Evolutionary conservation across 2,329 filamentous ascomycete species (phyloP).

Genomic region (Herpotrichia juniperi): DNA sequence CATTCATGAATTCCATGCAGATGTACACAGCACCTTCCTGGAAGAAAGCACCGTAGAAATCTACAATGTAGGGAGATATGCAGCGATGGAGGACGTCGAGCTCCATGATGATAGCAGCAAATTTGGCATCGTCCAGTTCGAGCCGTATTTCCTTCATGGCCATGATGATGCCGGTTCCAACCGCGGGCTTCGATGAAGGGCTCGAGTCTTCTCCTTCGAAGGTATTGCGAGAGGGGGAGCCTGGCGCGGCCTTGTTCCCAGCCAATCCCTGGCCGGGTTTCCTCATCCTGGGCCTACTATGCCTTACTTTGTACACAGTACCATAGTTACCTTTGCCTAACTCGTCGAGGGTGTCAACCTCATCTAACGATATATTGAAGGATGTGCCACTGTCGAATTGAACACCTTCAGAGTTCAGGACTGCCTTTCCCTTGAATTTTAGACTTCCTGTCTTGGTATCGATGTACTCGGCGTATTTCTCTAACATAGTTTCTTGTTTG

Average conservation of each 20-base stretch:
- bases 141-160: slow-evolving; percentile 99
- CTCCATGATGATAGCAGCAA: slow-evolving; percentile 96
- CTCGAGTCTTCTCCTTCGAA: slow-evolving; percentile 41
- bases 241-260: slow-evolving; percentile 58
- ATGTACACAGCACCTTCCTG: slow-evolving; percentile 99
- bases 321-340: slow-evolving; percentile 98
- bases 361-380: slow-evolving; percentile 93
- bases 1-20: slow-evolving; percentile 99
- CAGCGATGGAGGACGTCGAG: slow-evolving; percentile 95
- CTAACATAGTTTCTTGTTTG: slow-evolving; percentile 57
- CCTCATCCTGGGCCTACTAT: slow-evolving; percentile 72
- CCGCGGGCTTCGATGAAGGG: slow-evolving; percentile 45
- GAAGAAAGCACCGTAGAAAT: slow-evolving; percentile 99
- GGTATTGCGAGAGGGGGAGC: slow-evolving; percentile 40
- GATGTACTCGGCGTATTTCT: slow-evolving; percentile 80
- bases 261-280: slow-evolving; percentile 65
- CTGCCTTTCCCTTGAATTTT: slow-evolving; percentile 90
- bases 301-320: slow-evolving; percentile 94
- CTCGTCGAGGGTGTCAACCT: slow-evolving; percentile 91
- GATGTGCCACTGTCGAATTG: slow-evolving; percentile 89
- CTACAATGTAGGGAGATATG: slow-evolving; percentile 93
- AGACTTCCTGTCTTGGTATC: slow-evolving; percentile 90
- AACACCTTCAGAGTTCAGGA: slow-evolving; percentile 86
- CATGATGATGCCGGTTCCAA: slow-evolving; percentile 81
- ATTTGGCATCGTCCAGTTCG: slow-evolving; percentile 95